Base-by-base conservation (phyloP, 352 stramenopile genomes). In the Phytopythium litorale region DNA sequence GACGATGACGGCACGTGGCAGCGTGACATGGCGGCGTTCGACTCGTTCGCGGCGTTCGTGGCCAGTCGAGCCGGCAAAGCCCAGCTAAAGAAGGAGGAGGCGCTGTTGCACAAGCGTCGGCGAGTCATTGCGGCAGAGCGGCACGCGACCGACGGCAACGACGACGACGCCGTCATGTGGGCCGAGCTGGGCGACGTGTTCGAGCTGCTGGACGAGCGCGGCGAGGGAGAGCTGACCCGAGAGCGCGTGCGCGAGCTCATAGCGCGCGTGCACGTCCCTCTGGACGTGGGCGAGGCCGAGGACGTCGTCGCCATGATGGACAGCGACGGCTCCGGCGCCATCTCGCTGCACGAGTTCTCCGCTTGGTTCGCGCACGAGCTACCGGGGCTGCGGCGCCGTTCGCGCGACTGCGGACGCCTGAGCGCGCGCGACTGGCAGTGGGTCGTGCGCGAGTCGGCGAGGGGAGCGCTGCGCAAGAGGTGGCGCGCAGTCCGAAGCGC, bases 301-400 rank as follows among this genome's bases (percentile, higher is more conserved):
- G 84, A 92, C 58, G 84, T 92, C 11, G 74, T 92, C 19, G 73
- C 73, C 15, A 94, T 94, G 84, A 94, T 94, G 78, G 84, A 94
- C 67, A 82, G 68, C 48, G 84, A 94, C 50, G 65, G 64, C 9
- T 92, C 84, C 0, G 82, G 81, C 0, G 71, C 65, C 7, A 85
- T 94, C 25, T 91, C 81, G 28, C 76, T 91, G 28, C 37, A 52
- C 16, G 82, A 94, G 43, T 94, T 94, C 48, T 75, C 74, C 12
- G 65, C 62, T 4, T 94, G 85, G 82, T 88, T 89, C 53, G 51
- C 64, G 7, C 73, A 89, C 65, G 85, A 94, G 58, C 82, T 78
- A 32, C 58, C 71, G 7, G 48, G 79, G 12, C 59, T 94, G 32
- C 75, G 77, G 21, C 73, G 73, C 40, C 72, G 85, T 30, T 78